A percentile compares a stretch with the other conserved stretches of the same genome.
Evolutionary conservation across 2,329 filamentous ascomycete genomes (phyloP).

Genomic region (Pseudocercospora macadamiae): DNA sequence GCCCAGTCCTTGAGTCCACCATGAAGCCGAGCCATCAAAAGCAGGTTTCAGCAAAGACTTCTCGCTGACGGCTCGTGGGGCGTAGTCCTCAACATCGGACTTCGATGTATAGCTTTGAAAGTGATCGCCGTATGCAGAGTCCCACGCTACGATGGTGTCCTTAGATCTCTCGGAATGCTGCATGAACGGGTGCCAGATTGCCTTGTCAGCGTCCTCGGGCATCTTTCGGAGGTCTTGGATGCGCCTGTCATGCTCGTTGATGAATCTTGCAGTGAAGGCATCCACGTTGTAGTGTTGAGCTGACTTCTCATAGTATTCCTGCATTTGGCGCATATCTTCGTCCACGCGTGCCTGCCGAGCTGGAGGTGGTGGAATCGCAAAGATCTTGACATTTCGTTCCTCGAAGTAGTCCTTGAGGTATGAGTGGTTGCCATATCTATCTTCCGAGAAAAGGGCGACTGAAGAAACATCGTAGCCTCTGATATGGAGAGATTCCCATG

Average conservation of each 20-base stretch:
- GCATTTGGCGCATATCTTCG: slow-evolving; percentile 62
- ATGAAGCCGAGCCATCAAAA: slow-evolving; percentile 83
- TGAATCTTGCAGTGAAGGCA: slow-evolving; percentile 56
- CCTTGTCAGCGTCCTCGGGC: slow-evolving; percentile 61
- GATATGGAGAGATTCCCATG: slow-evolving; percentile 76
- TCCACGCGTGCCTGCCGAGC: slow-evolving; percentile 41
- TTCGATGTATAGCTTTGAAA: slow-evolving; percentile 63
- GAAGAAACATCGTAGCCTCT: slow-evolving; percentile 76
- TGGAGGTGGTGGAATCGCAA: slow-evolving; percentile 64
- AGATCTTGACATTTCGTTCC: slow-evolving; percentile 60
- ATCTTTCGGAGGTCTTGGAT: slow-evolving; percentile 64
- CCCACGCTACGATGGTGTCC: slow-evolving; percentile 71
- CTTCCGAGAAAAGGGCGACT: slow-evolving; percentile 69
- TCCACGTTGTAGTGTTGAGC: slow-evolving; percentile 46
- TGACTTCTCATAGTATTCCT: slow-evolving; percentile 62
- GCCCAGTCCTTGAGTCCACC: slow-evolving; percentile 89
- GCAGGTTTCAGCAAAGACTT: slow-evolving; percentile 61
- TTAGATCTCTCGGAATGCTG: slow-evolving; percentile 69
- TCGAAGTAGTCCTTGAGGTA: slow-evolving; percentile 72
- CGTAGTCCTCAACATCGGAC: slow-evolving; percentile 2
- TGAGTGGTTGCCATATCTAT: slow-evolving; percentile 66
- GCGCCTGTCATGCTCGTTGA: slow-evolving; percentile 58
- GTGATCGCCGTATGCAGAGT: slow-evolving; percentile 77
- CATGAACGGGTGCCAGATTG: slow-evolving; percentile 87
- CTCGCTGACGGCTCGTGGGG: slow-evolving; percentile 8